phyloP scores from a whole-genome alignment of 495 filamentous ascomycete genomes.

The Mycothermus thermophilus region DNA sequence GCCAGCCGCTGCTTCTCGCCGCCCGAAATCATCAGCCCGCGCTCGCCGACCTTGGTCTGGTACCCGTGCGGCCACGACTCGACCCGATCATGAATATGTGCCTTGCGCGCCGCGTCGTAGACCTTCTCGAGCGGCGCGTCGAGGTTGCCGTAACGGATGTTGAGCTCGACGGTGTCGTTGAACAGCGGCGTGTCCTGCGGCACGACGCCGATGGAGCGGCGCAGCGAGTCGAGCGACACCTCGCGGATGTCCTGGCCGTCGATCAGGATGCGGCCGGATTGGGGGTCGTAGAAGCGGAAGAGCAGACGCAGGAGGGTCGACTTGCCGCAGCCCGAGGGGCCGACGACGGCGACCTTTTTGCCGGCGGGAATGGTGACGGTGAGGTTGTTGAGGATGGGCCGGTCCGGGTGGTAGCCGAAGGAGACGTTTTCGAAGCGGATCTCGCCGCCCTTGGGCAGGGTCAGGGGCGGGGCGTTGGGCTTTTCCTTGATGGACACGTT shows the following conservation, averaged over 20 bases:
- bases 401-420: constrained; percentile 80
- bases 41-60: constrained; percentile 81
- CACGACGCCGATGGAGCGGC: constrained; percentile 82
- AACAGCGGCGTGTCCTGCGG: constrained; percentile 96
- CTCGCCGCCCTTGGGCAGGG: constrained; percentile 63
- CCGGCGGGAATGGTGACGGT: constrained; percentile 84
- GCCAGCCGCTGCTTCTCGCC: constrained; percentile 94
- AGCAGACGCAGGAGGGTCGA: constrained; percentile 81
- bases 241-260: constrained; percentile 87
- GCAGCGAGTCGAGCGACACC: constrained; percentile 66
- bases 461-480: constrained; percentile 55
- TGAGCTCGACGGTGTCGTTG: constrained; percentile 88
- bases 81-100: constrained; percentile 74
- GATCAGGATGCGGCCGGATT: constrained; percentile 74
- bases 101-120: constrained; percentile 58
- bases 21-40: constrained; percentile 96
- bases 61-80: constrained; percentile 70
- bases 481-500: constrained; percentile 75
- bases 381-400: constrained; percentile 76
- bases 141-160: constrained; percentile 88
- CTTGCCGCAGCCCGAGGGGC: constrained; percentile 91
- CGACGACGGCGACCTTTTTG: constrained; percentile 90
- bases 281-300: constrained; percentile 89
- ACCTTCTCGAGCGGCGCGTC: constrained; percentile 63
- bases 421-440: constrained; percentile 90